Evolutionary conservation across 257 asterid genomes (phyloP).

Genomic region (Salvia splendens): DNA sequence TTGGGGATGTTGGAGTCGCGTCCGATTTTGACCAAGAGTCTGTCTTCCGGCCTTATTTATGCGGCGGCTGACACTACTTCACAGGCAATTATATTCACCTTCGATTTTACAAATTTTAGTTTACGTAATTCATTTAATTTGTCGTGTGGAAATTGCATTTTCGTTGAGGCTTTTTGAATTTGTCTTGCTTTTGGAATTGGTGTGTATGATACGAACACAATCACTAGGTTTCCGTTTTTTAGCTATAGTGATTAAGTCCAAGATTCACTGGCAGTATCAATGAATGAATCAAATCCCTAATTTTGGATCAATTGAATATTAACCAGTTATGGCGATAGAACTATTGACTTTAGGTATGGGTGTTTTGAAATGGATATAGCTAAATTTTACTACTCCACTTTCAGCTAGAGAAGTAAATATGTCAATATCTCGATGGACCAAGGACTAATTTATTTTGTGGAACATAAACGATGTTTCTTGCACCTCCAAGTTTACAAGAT

Average conservation of each 20-base stretch:
- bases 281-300: neutral
- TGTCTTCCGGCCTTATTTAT: slow-evolving; percentile 68
- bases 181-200: slow-evolving; percentile 2
- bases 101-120: neutral
- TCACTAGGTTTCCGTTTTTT: neutral
- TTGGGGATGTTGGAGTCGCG: slow-evolving; percentile 67
- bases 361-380: neutral
- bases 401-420: neutral
- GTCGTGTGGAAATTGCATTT: neutral
- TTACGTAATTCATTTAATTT: neutral
- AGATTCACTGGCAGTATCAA: too few species aligned
- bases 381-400: neutral
- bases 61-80: slow-evolving; percentile 84
- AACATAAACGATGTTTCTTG: neutral
- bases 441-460: neutral
- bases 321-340: neutral
- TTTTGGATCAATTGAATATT: neutral
- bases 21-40: slow-evolving; percentile 70
- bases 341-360: neutral
- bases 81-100: slow-evolving; percentile 48
- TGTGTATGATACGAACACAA: too few species aligned
- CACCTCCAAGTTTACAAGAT: neutral
- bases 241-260: too few species aligned
- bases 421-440: neutral
- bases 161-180: neutral